phyloP scores from a whole-genome alignment of 495 filamentous ascomycete species.

The Hyaloscypha finlandica region DNA sequence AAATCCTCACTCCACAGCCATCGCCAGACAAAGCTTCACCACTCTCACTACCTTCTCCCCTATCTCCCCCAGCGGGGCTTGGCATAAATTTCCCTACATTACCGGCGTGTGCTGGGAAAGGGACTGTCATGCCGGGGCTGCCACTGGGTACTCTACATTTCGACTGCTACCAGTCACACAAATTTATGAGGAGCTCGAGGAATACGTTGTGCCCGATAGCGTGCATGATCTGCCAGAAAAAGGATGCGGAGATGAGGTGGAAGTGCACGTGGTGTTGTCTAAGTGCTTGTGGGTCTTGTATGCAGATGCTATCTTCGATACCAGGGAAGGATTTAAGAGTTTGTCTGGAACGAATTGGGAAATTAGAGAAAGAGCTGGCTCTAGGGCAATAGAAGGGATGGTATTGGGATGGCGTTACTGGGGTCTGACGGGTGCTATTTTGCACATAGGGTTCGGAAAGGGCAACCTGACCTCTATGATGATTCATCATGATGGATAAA shows the following conservation, averaged over 20 bases:
- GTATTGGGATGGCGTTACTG: conserved; percentile 6
- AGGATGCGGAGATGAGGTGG: conserved; percentile 30
- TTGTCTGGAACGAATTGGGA: conserved; percentile 23
- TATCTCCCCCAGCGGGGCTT: background rate
- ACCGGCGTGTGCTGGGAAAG: conserved; percentile 8
- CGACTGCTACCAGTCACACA: conserved; percentile 34
- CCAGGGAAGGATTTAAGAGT: conserved; percentile 29
- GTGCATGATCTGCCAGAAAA: conserved; percentile 32
- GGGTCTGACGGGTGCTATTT: background rate
- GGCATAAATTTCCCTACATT: conserved; percentile 20
- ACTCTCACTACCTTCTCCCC: conserved; percentile 4
- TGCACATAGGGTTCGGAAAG: background rate
- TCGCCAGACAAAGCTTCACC: conserved; percentile 51
- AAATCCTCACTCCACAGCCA: conserved; percentile 52
- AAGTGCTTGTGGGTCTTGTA: conserved; percentile 30
- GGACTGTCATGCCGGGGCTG: conserved; percentile 18
- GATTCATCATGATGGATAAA: conserved; percentile 17
- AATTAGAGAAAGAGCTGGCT: conserved; percentile 6
- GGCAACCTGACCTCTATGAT: background rate
- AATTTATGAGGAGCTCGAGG: conserved; percentile 26
- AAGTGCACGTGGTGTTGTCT: conserved; percentile 35
- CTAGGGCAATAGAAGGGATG: background rate
- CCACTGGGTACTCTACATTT: conserved; percentile 22
- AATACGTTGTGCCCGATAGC: conserved; percentile 30
- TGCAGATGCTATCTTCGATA: conserved; percentile 24